A percentile compares a stretch with the other conserved stretches of the same genome.
These are phyloP conservation scores for Cutaneotrichosporon spelunceum DNA, from an alignment of 1,284 basidiomycete genomes.

Conservation along the genomic window DNA sequence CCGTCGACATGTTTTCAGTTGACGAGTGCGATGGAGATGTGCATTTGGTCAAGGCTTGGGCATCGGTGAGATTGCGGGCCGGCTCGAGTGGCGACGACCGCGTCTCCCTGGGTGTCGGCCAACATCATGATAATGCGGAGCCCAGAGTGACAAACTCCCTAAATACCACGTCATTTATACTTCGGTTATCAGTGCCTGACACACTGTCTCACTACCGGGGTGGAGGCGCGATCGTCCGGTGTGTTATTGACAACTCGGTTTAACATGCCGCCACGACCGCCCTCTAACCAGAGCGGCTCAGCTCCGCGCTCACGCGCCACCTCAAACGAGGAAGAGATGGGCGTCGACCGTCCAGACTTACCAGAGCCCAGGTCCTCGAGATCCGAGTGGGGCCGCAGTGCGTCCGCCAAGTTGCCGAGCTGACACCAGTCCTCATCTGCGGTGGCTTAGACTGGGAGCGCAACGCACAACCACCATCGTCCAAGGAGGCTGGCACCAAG, in stretches of 20 bases:
- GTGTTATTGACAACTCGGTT: too few species aligned
- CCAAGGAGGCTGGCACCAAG: conserved; percentile 8
- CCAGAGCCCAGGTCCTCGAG: not conserved
- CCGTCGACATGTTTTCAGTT: not conserved
- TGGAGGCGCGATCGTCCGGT: too few species aligned
- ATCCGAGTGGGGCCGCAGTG: conserved; percentile 2
- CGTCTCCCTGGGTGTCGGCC: too few species aligned
- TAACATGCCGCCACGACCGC: not conserved
- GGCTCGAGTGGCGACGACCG: too few species aligned
- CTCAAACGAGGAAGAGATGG: not conserved
- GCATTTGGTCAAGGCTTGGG: too few species aligned
- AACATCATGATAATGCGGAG: too few species aligned
- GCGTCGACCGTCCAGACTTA: not conserved
- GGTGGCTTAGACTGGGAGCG: conserved; percentile 14
- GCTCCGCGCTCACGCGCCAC: not conserved
- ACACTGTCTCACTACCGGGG: too few species aligned
- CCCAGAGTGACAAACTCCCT: too few species aligned
- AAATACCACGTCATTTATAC: too few species aligned
- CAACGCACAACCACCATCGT: not conserved
- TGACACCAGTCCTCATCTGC: conserved; percentile 14
- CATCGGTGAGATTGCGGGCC: too few species aligned
- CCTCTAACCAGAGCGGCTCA: not conserved
- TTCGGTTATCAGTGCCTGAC: too few species aligned
- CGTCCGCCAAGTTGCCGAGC: not conserved
- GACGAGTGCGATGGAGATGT: not conserved